Conservation (phyloP, 2,329 filamentous ascomycete genomes). For the Fusarium sp. region DNA sequence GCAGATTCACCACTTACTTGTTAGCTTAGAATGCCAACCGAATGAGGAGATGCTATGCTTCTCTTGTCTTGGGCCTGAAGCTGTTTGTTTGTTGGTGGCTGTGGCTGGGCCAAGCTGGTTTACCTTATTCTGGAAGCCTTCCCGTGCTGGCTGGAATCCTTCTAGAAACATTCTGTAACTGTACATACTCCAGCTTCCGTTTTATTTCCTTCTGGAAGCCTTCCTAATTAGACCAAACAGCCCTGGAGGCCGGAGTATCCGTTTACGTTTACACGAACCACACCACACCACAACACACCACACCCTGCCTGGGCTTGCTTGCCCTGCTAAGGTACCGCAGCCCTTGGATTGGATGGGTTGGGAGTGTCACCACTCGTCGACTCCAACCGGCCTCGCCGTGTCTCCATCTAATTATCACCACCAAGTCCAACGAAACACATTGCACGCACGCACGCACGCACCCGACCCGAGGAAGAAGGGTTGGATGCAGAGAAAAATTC, state of each 20-base stretch:
- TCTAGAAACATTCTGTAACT: slow-evolving; percentile 27
- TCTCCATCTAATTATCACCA: slow-evolving; percentile 40
- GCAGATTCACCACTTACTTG: neutral
- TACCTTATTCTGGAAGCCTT: neutral
- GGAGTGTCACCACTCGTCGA: slow-evolving; percentile 32
- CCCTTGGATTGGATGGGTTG: slow-evolving; percentile 3
- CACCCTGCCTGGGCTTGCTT: too few relatives aligned
- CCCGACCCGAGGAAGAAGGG: neutral
- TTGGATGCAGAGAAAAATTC: slow-evolving; percentile 4
- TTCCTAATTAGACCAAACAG: slow-evolving; percentile 26
- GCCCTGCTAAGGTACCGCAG: neutral
- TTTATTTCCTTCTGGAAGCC: slow-evolving; percentile 38
- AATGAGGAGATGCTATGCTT: neutral
- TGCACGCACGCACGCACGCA: neutral
- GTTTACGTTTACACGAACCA: slow-evolving; percentile 25
- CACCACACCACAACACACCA: neutral
- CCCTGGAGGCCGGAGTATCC: neutral
- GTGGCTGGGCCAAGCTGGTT: neutral
- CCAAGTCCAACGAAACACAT: neutral
- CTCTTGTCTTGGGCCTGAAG: neutral
- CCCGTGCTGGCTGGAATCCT: slow-evolving; percentile 16
- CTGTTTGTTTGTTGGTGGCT: neutral
- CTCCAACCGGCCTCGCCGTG: slow-evolving; percentile 42
- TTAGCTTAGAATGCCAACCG: neutral
- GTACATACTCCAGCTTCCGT: neutral